phyloP scores from a whole-genome alignment of 2,329 filamentous ascomycete species.

The Pseudogymnoascus sp. region DNA sequence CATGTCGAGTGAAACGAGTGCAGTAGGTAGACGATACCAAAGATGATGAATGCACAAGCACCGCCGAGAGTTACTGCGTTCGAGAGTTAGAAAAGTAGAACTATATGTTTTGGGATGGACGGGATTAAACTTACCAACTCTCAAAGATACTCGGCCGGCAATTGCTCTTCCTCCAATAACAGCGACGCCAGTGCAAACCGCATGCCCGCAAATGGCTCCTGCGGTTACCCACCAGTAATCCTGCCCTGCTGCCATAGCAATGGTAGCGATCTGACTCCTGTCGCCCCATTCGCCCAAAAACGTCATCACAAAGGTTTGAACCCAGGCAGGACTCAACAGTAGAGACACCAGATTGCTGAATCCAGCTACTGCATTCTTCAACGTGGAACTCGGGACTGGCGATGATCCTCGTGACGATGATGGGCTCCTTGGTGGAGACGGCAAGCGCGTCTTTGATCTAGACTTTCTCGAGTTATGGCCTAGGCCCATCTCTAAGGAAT shows the following conservation, averaged over 20 bases:
- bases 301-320: conserved; percentile 98
- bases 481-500: conserved; percentile 72
- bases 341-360: conserved; percentile 80
- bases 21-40: conserved; percentile 83
- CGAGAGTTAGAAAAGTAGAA: conserved; percentile 18
- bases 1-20: conserved; percentile 59
- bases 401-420: conserved; percentile 62
- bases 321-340: conserved; percentile 90
- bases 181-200: conserved; percentile 80
- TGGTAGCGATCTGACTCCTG: conserved; percentile 92
- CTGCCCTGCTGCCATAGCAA: conserved; percentile 95
- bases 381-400: conserved; percentile 31
- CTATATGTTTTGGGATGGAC: conserved; percentile 11
- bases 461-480: conserved; percentile 56
- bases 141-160: conserved; percentile 86
- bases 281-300: conserved; percentile 98
- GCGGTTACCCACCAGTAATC: conserved; percentile 99
- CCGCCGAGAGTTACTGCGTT: conserved; percentile 81
- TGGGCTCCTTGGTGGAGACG: conserved; percentile 71
- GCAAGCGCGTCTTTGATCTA: conserved; percentile 64
- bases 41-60: conserved; percentile 79
- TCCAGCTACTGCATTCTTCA: conserved; percentile 46
- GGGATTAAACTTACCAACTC: conserved; percentile 66
- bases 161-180: conserved; percentile 89
- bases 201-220: conserved; percentile 79